Evolutionary conservation across 129 eudicot genomes (phyloP), one percentile per base, ranked within the genome.

Genomic region (Artemisia argyi): DNA sequence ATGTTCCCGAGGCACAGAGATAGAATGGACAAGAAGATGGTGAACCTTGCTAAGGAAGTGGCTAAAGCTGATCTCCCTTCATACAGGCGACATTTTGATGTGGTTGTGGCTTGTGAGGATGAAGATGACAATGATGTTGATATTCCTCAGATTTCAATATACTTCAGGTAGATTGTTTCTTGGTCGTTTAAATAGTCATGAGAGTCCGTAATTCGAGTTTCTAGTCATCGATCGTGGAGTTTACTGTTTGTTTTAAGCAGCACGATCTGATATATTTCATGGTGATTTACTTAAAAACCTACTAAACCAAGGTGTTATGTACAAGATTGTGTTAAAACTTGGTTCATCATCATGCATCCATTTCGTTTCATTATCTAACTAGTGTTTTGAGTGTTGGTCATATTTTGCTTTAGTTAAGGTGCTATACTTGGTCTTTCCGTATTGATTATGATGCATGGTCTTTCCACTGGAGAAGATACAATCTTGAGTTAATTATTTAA

Each of bases 71-170:
- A 92, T 24, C 65, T 89, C 51, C 98, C 96, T 39, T 58, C 89
- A 0, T 79, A 85, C 59, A 76, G 98, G 66, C 61, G 75, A 22
- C 96, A 92, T 65, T 83, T 92, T 50, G 98, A 92, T 81, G 83
- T 92, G 20, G 95, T 89, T 10, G 98, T 87, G 72, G 96, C 91
- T 42, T 92, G 98, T 65, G 98, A 92, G 90, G 98, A 92, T 22
- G 98, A 89, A 11, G 95, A 87, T 32, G 98, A 80, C 65, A 82
- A 87, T 48, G 98, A 89, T 63, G 65, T 92, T 11, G 98, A 92
- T 77, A 87, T 92, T 71, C 98, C 98, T 20, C 95, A 79, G 75
- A 46, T 92, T 28, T 92, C 98, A 7, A 67, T 92, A 26, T 92
- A 85, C 79, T 92, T 87, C 84, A 75, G 83, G 69, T 92, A 78